A percentile compares a stretch with the other conserved stretches of the same genome.
Evolutionary conservation across 768 basidiomycete genomes (phyloP).

Genomic region (Cystobasidiopsis lactophilus): DNA sequence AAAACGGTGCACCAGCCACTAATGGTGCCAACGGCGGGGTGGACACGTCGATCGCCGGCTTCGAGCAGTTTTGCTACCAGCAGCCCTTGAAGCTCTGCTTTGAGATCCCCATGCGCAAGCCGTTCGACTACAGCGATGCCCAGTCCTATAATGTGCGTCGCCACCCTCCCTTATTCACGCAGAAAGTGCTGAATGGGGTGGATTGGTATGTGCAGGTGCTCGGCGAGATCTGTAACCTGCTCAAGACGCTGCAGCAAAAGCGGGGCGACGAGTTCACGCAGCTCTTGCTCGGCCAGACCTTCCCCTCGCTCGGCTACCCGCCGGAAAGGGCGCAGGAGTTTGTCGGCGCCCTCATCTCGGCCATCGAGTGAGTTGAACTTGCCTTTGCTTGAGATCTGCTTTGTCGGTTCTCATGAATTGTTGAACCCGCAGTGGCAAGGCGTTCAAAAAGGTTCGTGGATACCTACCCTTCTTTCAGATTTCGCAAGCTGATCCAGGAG

Average conservation of each 20-base stretch:
- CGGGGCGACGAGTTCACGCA: constrained; percentile 62
- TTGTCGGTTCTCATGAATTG: background rate
- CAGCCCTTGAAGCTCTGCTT: constrained; percentile 62
- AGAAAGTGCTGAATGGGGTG: background rate
- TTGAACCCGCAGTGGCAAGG: background rate
- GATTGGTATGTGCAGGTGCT: constrained; percentile 40
- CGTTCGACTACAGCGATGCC: constrained; percentile 73
- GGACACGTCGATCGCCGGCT: constrained; percentile 44
- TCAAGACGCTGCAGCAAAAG: constrained; percentile 54
- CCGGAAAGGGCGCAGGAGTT: constrained; percentile 30
- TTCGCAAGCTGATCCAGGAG: background rate
- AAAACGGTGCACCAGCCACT: no score
- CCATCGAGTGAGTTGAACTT: background rate
- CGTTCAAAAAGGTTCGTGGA: background rate
- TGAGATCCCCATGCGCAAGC: constrained; percentile 48
- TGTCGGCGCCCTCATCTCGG: constrained; percentile 1
- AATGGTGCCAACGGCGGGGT: constrained; percentile 26
- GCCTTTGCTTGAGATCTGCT: no score
- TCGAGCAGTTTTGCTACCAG: constrained; percentile 78
- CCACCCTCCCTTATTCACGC: constrained; percentile 4
- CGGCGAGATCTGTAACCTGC: constrained; percentile 64
- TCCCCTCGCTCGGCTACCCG: constrained; percentile 79
- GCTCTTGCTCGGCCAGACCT: constrained; percentile 53
- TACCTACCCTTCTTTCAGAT: background rate
- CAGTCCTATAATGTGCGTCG: constrained; percentile 62